A percentile compares a stretch with the other conserved stretches of the same genome.
Evolutionary conservation across 2,329 filamentous ascomycete species (phyloP).

Genomic region (Fusarium pseudocircinatum): DNA sequence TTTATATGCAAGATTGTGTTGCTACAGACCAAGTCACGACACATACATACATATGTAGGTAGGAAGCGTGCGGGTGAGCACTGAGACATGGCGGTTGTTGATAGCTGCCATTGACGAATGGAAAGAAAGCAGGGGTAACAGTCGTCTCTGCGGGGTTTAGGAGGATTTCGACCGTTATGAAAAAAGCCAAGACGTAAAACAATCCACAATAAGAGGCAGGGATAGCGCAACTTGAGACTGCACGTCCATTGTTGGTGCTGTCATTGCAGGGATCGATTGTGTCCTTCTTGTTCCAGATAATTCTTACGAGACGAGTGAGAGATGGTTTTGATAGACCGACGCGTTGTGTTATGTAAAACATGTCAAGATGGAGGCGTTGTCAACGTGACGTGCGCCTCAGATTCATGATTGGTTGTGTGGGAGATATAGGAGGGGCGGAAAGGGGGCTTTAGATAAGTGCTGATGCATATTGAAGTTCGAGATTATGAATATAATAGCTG

Average conservation of each 20-base stretch:
- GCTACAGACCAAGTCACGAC: neutral
- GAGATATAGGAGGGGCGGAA: conserved; percentile 1
- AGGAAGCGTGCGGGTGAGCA: neutral
- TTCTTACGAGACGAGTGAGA: conserved; percentile 4
- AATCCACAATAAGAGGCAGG: conserved; percentile 2
- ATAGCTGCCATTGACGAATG: conserved; percentile 30
- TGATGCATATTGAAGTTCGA: conserved; percentile 9
- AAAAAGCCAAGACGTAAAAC: conserved; percentile 3
- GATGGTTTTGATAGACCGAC: neutral
- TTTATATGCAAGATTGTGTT: neutral
- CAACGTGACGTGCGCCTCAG: conserved; percentile 31
- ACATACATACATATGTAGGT: neutral
- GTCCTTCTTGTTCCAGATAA: conserved; percentile 18
- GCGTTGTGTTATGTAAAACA: neutral
- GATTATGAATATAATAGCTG: neutral
- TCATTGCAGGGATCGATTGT: neutral
- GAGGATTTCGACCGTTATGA: neutral
- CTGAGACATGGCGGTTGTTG: neutral
- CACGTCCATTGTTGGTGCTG: neutral
- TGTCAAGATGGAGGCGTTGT: conserved; percentile 23
- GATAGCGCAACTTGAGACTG: neutral
- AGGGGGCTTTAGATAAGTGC: conserved; percentile 9
- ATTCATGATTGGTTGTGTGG: conserved; percentile 22
- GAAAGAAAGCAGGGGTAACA: neutral
- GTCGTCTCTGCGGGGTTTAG: conserved; percentile 20